Conservation (phyloP, 345 rosid species). For the Eucalyptus marginata region DNA sequence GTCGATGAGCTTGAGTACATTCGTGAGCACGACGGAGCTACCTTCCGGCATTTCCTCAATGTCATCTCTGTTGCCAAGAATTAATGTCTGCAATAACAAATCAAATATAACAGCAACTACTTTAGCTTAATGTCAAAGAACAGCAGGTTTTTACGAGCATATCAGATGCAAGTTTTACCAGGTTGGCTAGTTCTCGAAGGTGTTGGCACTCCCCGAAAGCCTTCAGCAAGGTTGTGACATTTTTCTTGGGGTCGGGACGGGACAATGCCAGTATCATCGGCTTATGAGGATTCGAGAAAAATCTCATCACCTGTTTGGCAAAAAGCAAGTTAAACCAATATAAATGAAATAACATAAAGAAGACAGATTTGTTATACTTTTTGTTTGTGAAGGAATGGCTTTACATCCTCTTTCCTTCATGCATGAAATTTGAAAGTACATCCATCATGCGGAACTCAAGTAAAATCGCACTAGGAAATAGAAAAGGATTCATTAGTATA, state of each 20-base stretch:
- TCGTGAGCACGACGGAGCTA: conserved; percentile 43
- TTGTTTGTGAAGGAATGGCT: background rate
- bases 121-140: background rate
- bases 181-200: conserved; percentile 80
- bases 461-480: background rate
- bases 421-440: background rate
- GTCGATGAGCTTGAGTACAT: conserved; percentile 56
- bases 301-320: conserved; percentile 58
- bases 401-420: background rate
- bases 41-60: conserved; percentile 53
- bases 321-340: background rate
- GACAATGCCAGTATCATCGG: conserved; percentile 86
- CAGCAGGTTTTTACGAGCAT: background rate
- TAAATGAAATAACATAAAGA: background rate
- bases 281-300: conserved; percentile 87
- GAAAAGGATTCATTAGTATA: background rate
- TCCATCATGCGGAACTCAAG: background rate
- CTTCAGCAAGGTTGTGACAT: conserved; percentile 78
- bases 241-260: conserved; percentile 90
- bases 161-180: conserved; percentile 30
- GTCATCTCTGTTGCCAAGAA: conserved; percentile 56
- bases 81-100: conserved; percentile 34
- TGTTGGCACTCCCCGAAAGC: conserved; percentile 87
- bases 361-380: background rate
- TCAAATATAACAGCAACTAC: background rate